These are phyloP conservation scores for Sophora flavescens DNA, from an alignment of 306 rosid genomes.

Conservation along the genomic window DNA sequence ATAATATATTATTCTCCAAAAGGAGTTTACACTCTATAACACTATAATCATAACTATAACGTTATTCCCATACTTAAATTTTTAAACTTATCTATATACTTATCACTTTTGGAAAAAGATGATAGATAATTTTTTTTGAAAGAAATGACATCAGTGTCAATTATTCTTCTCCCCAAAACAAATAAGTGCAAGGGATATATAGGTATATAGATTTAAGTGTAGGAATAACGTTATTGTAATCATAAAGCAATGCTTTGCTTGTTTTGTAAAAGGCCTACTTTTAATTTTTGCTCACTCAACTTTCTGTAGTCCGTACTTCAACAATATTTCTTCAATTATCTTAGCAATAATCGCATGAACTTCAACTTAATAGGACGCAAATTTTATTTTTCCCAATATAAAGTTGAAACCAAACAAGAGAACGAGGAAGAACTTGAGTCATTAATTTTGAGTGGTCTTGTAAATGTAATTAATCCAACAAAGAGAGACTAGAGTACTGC, in stretches of 20 bases:
- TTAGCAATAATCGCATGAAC: conserved; percentile 19
- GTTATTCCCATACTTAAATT: neutral
- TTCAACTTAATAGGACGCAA: conserved; percentile 25
- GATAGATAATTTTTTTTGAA: too few relatives aligned
- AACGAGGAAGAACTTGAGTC: conserved; percentile 20
- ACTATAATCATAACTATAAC: neutral
- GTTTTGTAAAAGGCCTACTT: conserved; percentile 14
- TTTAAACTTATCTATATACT: too few relatives aligned
- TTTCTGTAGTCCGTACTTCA: neutral
- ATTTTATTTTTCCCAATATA: neutral
- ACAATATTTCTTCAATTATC: conserved; percentile 3
- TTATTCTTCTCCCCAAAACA: too few relatives aligned
- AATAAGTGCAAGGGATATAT: too few relatives aligned
- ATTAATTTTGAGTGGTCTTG: neutral
- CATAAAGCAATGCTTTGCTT: conserved; percentile 43
- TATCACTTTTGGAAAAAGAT: too few relatives aligned
- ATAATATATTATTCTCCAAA: conserved; percentile 13
- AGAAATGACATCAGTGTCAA: too few relatives aligned
- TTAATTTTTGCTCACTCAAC: conserved; percentile 40
- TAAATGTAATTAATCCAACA: conserved; percentile 16
- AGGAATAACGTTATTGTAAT: neutral
- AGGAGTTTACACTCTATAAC: conserved; percentile 31
- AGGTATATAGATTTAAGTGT: too few relatives aligned
- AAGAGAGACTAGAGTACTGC: neutral
- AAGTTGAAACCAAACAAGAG: conserved; percentile 12